phyloP scores from a whole-genome alignment of 257 asterid genomes.

The Solanum pinnatisectum region DNA sequence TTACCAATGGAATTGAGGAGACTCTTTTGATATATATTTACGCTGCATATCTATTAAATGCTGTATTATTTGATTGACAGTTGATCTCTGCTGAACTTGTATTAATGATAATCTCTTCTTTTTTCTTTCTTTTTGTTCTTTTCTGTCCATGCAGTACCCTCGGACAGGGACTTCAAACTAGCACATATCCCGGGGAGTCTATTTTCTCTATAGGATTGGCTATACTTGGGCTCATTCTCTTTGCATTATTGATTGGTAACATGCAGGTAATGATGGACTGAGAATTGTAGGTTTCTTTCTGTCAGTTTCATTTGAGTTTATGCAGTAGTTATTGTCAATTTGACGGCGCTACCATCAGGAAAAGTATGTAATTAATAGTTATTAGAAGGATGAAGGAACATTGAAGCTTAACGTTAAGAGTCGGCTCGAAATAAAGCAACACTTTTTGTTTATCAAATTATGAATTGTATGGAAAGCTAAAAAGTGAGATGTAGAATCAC shows the following conservation, averaged over 20 bases:
- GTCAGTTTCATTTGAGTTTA: not conserved
- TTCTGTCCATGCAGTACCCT: constrained; percentile 60
- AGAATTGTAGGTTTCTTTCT: not conserved
- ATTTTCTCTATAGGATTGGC: constrained; percentile 93
- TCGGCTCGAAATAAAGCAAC: not conserved
- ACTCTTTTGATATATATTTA: not conserved
- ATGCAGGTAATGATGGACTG: constrained; percentile 67
- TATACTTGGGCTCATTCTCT: constrained; percentile 88
- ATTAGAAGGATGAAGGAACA: not conserved
- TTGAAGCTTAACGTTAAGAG: not conserved
- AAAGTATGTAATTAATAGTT: not conserved
- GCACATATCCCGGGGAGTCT: constrained; percentile 94
- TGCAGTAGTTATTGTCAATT: not conserved
- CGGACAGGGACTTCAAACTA: constrained; percentile 96
- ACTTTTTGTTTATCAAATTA: not conserved
- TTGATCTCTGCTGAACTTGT: not conserved
- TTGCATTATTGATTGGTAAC: constrained; percentile 93
- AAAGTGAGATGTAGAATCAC: not conserved
- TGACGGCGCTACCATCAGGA: not conserved
- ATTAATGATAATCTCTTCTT: not conserved
- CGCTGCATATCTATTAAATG: not conserved
- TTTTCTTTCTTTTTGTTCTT: not conserved
- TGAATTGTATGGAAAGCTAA: not conserved
- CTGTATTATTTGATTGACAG: not conserved
- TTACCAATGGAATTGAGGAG: not conserved